Conservation (phyloP, 306 rosid genomes). For the Canavalia ensiformis region DNA sequence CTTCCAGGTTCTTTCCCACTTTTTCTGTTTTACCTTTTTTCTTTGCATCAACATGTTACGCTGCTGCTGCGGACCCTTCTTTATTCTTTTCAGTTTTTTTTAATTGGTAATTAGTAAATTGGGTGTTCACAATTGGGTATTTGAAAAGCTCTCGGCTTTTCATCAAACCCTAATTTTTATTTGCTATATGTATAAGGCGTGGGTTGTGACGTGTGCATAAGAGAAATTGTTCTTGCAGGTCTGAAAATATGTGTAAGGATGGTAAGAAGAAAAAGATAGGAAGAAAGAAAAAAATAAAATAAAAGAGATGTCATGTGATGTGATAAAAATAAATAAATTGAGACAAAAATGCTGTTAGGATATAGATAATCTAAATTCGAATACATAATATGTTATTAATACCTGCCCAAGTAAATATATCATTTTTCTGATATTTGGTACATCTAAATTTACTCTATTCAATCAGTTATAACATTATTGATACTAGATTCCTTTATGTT, state of each 20-base stretch:
- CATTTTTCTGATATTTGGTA: conserved; percentile 5
- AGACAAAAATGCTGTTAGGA: too few relatives aligned
- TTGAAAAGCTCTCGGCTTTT: conserved; percentile 17
- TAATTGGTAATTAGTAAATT: conserved; percentile 2
- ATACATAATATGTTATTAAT: too few relatives aligned
- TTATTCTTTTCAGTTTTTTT: conserved; percentile 6
- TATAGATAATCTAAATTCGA: too few relatives aligned
- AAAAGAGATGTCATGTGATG: too few relatives aligned
- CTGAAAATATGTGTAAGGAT: too few relatives aligned
- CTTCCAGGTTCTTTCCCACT: conserved; percentile 74
- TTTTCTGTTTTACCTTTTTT: neutral
- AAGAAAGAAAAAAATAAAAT: too few relatives aligned
- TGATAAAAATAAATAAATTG: too few relatives aligned
- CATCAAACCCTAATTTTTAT: conserved; percentile 36
- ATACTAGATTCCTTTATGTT: conserved; percentile 8
- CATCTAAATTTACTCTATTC: neutral
- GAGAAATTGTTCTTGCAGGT: too few relatives aligned
- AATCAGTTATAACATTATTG: neutral
- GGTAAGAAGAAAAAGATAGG: too few relatives aligned
- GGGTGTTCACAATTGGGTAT: conserved; percentile 27
- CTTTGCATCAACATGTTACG: neutral
- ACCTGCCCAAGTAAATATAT: neutral
- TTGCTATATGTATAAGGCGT: neutral
- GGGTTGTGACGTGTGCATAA: neutral
- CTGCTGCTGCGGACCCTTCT: neutral